A percentile compares a stretch with the other conserved stretches of the same genome.
phyloP scores from a whole-genome alignment of 2,329 filamentous ascomycete species.

The Aspergillus transmontanensis region DNA sequence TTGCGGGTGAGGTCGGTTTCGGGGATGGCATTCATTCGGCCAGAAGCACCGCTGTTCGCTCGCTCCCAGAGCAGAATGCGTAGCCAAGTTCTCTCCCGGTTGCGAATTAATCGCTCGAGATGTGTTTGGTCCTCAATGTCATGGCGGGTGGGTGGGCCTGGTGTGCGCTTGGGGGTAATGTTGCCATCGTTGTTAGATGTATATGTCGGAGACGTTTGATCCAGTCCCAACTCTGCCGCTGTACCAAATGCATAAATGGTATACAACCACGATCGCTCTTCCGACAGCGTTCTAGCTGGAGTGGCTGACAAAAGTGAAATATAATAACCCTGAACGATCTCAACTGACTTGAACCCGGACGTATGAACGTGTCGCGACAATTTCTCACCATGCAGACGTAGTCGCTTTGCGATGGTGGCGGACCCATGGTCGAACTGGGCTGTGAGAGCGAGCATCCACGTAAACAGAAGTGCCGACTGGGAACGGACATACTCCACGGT shows the following conservation, averaged over 20 bases:
- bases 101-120: slow-evolving; percentile 23
- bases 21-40: slow-evolving; percentile 30
- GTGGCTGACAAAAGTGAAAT: slow-evolving; percentile 32
- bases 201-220: slow-evolving; percentile 16
- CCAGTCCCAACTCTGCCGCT: slow-evolving; percentile 30
- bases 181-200: too few relatives aligned
- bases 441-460: slow-evolving; percentile 35
- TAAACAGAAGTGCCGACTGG: slow-evolving; percentile 32
- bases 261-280: slow-evolving; percentile 34
- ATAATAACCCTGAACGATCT: slow-evolving; percentile 36
- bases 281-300: slow-evolving; percentile 26
- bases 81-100: slow-evolving; percentile 35
- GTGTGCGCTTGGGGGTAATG: too few relatives aligned
- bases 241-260: slow-evolving; percentile 33
- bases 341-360: slow-evolving; percentile 31
- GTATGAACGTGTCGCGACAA: slow-evolving; percentile 32
- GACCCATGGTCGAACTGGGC: slow-evolving; percentile 30
- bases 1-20: slow-evolving; percentile 29
- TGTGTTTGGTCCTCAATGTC: slow-evolving; percentile 5
- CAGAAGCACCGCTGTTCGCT: slow-evolving; percentile 32
- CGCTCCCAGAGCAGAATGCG: slow-evolving; percentile 35
- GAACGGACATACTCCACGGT: slow-evolving; percentile 29
- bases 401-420: slow-evolving; percentile 24
- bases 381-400: slow-evolving; percentile 32
- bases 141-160: not conserved